Conservation (phyloP, 768 basidiomycete genomes). For the Lyophyllum decastes region DNA sequence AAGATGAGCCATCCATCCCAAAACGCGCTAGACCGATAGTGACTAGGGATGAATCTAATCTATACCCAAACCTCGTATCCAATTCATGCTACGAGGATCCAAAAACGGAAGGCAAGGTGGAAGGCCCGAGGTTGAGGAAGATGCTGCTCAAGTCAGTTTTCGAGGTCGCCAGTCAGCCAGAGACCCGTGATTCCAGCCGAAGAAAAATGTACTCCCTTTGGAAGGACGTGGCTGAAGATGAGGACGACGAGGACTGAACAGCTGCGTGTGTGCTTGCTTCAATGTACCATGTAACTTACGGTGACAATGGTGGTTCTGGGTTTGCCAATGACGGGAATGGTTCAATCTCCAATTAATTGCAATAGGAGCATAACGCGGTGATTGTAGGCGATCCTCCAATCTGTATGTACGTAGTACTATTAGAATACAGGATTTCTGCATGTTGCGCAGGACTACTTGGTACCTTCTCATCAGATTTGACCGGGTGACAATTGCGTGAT, state of each 20-base stretch:
- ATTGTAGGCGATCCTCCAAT: no score
- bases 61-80: conserved; percentile 46
- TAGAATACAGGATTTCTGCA: no score
- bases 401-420: no score
- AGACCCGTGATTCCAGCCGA: conserved; percentile 78
- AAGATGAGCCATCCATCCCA: conserved; percentile 40
- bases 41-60: conserved; percentile 19
- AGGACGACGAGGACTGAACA: conserved; percentile 25
- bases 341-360: no score
- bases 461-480: not conserved
- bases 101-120: conserved; percentile 35
- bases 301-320: not conserved
- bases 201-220: conserved; percentile 84
- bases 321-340: no score
- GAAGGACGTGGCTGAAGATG: conserved; percentile 59
- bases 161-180: conserved; percentile 68
- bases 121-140: conserved; percentile 42
- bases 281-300: conserved; percentile 21
- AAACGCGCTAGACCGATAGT: conserved; percentile 47
- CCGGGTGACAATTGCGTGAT: conserved; percentile 16
- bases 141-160: conserved; percentile 67
- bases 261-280: not conserved
- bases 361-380: no score
- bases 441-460: no score
- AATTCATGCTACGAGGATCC: conserved; percentile 56